These are phyloP conservation scores for Ascochyta clinopodiicola DNA, from an alignment of 2,329 filamentous ascomycete genomes.

Conservation along the genomic window DNA sequence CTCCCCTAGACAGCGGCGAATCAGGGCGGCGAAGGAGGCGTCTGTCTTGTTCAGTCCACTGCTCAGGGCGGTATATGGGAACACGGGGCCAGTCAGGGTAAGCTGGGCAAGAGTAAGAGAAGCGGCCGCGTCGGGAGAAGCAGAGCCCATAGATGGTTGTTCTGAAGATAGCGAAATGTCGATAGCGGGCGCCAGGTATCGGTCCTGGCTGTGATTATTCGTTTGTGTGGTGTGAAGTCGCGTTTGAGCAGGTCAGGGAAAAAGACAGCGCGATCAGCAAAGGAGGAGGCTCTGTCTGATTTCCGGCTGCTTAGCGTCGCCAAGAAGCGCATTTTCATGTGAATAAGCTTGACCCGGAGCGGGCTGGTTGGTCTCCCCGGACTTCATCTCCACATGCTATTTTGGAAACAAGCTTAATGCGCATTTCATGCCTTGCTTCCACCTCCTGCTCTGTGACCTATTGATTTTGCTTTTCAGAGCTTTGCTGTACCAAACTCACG, in stretches of 20 bases:
- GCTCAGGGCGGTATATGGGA: slow-evolving; percentile 44
- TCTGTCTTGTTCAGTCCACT: slow-evolving; percentile 50
- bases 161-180: slow-evolving; percentile 29
- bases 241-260: slow-evolving; percentile 24
- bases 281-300: slow-evolving; percentile 23
- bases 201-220: slow-evolving; percentile 34
- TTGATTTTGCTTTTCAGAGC: background rate
- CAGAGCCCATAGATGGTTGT: slow-evolving; percentile 55
- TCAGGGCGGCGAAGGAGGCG: slow-evolving; percentile 56
- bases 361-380: slow-evolving; percentile 22
- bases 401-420: slow-evolving; percentile 5
- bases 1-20: slow-evolving; percentile 55
- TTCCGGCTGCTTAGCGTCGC: slow-evolving; percentile 26
- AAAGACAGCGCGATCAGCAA: slow-evolving; percentile 24
- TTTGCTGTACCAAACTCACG: background rate
- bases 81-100: slow-evolving; percentile 44
- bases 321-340: slow-evolving; percentile 27
- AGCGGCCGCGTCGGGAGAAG: slow-evolving; percentile 43
- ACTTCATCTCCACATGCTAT: slow-evolving; percentile 17
- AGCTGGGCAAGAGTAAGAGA: slow-evolving; percentile 37
- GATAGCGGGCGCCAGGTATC: slow-evolving; percentile 38
- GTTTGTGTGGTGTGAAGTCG: slow-evolving; percentile 25
- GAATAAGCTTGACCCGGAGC: slow-evolving; percentile 30
- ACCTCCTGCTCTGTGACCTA: background rate
- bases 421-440: slow-evolving; percentile 12